phyloP scores from a whole-genome alignment of 176 grass and related monocot species.

The Oryza longistaminata region DNA sequence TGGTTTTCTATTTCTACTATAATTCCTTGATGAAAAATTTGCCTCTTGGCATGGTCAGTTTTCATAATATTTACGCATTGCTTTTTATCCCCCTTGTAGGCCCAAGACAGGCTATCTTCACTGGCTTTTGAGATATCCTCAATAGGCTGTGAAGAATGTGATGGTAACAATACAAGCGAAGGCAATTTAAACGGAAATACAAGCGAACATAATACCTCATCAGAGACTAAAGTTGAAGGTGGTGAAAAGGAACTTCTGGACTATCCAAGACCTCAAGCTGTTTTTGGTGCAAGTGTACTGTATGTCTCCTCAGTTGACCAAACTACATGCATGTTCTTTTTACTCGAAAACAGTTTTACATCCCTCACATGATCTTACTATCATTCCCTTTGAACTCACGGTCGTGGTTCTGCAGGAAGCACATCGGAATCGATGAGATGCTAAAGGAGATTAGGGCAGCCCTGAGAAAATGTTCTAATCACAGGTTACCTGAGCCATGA shows the following conservation, averaged over 20 bases:
- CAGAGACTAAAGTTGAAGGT: constrained; percentile 40
- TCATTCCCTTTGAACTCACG: not conserved
- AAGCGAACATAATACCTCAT: constrained; percentile 6
- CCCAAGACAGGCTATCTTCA: constrained; percentile 61
- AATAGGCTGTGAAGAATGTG: constrained; percentile 62
- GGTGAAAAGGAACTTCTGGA: constrained; percentile 72
- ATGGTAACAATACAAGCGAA: constrained; percentile 38
- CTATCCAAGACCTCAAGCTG: constrained; percentile 86
- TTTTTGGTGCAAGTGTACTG: constrained; percentile 75
- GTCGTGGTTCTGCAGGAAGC: constrained; percentile 50
- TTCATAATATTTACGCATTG: not conserved
- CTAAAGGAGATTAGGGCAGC: constrained; percentile 78
- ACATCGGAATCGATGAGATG: constrained; percentile 79
- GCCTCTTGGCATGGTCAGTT: not conserved
- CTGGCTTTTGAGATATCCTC: constrained; percentile 71
- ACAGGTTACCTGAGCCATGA: constrained; percentile 42
- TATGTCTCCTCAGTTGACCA: constrained; percentile 36
- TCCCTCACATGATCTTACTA: not conserved
- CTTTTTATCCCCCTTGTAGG: constrained; percentile 39
- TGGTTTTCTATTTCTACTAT: not conserved
- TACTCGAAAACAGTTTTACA: not conserved
- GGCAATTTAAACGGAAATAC: constrained; percentile 11
- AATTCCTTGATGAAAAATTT: not conserved
- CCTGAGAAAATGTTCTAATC: constrained; percentile 72
- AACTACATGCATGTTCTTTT: constrained; percentile 12